Conservation (phyloP, 2,329 filamentous ascomycete genomes). For the Diaporthe citri region DNA sequence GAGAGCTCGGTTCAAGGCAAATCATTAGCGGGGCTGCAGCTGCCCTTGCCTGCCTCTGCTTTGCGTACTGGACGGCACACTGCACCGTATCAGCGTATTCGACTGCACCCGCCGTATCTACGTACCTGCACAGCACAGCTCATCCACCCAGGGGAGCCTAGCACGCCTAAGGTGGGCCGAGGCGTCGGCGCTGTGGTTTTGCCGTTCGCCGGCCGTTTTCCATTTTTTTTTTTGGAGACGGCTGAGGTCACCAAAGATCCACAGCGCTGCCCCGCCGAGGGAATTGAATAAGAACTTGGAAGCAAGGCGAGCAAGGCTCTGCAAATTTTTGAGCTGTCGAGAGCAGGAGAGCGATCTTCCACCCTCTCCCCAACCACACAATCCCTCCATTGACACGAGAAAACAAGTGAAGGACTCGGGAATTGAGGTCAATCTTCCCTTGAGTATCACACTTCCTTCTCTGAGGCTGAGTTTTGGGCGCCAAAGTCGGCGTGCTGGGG, state of each 20-base stretch:
- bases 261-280: constrained; percentile 5
- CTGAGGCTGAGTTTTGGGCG: constrained; percentile 22
- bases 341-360: constrained; percentile 23
- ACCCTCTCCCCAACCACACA: constrained; percentile 24
- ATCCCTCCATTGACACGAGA: constrained; percentile 20
- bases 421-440: constrained; percentile 16
- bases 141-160: neutral
- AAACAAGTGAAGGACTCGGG: constrained; percentile 10
- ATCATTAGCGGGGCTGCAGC: constrained; percentile 31
- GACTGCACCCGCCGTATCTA: neutral
- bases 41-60: neutral
- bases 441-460: constrained; percentile 9
- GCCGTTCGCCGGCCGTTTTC: constrained; percentile 2
- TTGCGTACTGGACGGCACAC: constrained; percentile 2
- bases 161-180: neutral
- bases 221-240: neutral
- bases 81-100: neutral
- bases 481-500: constrained; percentile 46
- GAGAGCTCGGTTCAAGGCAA: constrained; percentile 24
- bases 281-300: constrained; percentile 25
- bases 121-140: neutral
- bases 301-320: constrained; percentile 27
- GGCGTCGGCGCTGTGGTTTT: constrained; percentile 22
- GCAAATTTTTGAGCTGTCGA: constrained; percentile 38
- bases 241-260: constrained; percentile 15